These are phyloP conservation scores for Kwoniella shivajii DNA, from an alignment of 1,284 basidiomycete genomes.

Conservation along the genomic window DNA sequence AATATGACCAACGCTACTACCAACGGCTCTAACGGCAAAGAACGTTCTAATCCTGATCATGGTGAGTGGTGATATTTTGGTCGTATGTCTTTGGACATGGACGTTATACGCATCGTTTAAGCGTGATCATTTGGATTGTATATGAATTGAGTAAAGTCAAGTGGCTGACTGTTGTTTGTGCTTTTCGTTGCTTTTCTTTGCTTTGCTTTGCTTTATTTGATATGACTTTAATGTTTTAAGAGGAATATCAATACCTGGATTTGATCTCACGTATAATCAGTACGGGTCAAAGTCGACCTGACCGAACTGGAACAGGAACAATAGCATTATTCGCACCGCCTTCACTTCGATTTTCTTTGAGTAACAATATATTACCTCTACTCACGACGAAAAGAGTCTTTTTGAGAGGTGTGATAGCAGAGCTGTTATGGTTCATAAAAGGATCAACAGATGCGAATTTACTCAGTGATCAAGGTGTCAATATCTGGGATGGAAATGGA, in stretches of 20 bases:
- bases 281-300: slow-evolving; percentile 73
- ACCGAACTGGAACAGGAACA: slow-evolving; percentile 91
- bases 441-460: slow-evolving; percentile 81
- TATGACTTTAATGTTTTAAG: no score
- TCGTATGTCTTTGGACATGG: neutral
- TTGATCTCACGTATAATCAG: slow-evolving; percentile 76
- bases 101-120: neutral
- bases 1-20: neutral
- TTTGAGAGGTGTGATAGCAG: slow-evolving; percentile 85
- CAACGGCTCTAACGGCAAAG: neutral
- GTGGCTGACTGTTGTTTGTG: neutral
- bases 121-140: neutral
- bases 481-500: slow-evolving; percentile 98
- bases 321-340: slow-evolving; percentile 87
- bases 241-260: slow-evolving; percentile 83
- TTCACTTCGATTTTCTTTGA: slow-evolving; percentile 80
- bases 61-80: slow-evolving; percentile 24
- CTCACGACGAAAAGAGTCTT: slow-evolving; percentile 96
- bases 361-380: slow-evolving; percentile 73
- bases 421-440: slow-evolving; percentile 91
- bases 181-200: no score
- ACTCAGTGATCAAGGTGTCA: slow-evolving; percentile 80
- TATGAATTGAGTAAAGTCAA: neutral
- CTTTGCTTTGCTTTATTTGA: no score
- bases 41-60: slow-evolving; percentile 35